Evolutionary conservation across 108 stramenopile species (phyloP).

Genomic region (Phaeodactylum tricornutum): DNA sequence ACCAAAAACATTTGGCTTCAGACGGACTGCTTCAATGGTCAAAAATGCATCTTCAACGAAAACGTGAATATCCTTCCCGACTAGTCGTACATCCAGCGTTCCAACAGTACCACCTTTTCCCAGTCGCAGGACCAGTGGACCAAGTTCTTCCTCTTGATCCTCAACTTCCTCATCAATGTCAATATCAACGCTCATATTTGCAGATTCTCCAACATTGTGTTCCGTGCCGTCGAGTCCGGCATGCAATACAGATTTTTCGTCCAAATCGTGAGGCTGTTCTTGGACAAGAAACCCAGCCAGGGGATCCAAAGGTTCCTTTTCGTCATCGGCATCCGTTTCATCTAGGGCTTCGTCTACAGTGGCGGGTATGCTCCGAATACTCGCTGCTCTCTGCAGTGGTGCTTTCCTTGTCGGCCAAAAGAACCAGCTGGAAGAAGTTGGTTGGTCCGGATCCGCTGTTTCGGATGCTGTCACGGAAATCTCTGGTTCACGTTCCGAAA

Average conservation of each 20-base stretch:
- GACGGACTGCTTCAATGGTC: conserved; percentile 46
- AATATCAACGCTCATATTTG: too few relatives aligned
- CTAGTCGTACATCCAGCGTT: conserved; percentile 50
- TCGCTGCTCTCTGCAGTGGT: not conserved
- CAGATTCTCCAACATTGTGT: too few relatives aligned
- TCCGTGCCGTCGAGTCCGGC: too few relatives aligned
- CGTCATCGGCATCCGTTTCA: conserved; percentile 6
- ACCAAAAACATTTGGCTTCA: not conserved
- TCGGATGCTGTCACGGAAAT: not conserved
- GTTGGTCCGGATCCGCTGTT: not conserved
- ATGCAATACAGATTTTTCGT: too few relatives aligned
- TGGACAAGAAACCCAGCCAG: too few relatives aligned
- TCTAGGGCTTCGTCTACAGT: conserved; percentile 1
- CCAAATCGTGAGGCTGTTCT: too few relatives aligned
- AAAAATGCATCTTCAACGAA: conserved; percentile 71
- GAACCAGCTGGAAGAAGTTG: not conserved
- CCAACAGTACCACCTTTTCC: conserved; percentile 66
- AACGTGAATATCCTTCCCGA: conserved; percentile 59
- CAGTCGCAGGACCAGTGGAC: conserved; percentile 35
- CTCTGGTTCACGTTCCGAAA: too few relatives aligned
- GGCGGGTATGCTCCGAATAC: not conserved
- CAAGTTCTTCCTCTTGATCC: conserved; percentile 25
- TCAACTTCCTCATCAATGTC: not conserved
- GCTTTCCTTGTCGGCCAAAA: not conserved
- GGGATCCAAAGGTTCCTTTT: not conserved